phyloP scores from a whole-genome alignment of 2,329 filamentous ascomycete genomes.

The Hortaea werneckii region DNA sequence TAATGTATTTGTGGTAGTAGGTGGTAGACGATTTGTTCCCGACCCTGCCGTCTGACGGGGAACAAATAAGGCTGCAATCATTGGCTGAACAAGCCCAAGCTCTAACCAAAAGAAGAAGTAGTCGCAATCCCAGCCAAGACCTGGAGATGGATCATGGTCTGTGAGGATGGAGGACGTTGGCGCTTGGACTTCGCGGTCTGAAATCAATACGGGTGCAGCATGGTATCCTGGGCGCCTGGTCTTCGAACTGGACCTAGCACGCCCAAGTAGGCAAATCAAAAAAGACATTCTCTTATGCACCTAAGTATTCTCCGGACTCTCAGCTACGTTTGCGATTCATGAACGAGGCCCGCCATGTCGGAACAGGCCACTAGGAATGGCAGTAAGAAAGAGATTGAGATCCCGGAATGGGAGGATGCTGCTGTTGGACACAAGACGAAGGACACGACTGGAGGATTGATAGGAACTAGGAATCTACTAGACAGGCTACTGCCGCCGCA shows the following conservation, averaged over 20 bases:
- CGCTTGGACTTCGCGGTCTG: too few species aligned
- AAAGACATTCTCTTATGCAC: not conserved
- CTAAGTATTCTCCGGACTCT: not conserved
- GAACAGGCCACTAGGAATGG: not conserved
- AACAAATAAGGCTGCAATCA: too few species aligned
- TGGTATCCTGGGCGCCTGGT: too few species aligned
- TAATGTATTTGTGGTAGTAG: too few species aligned
- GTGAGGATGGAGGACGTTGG: not conserved
- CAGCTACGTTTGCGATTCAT: not conserved
- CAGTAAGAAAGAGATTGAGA: constrained; percentile 6
- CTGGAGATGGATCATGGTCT: not conserved
- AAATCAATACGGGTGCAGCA: too few species aligned
- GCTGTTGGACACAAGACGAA: constrained; percentile 1
- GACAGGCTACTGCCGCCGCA: constrained; percentile 24
- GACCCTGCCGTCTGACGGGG: too few species aligned
- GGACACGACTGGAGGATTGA: not conserved
- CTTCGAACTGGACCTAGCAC: not conserved
- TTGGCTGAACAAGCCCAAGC: too few species aligned
- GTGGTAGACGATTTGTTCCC: too few species aligned
- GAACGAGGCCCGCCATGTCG: not conserved
- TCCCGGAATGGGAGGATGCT: constrained; percentile 19
- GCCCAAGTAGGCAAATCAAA: not conserved
- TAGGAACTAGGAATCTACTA: constrained; percentile 1
- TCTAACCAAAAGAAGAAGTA: too few species aligned
- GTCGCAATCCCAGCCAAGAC: not conserved